Conservation (phyloP, 495 filamentous ascomycete genomes). For the Penicillium simplicissimum region DNA sequence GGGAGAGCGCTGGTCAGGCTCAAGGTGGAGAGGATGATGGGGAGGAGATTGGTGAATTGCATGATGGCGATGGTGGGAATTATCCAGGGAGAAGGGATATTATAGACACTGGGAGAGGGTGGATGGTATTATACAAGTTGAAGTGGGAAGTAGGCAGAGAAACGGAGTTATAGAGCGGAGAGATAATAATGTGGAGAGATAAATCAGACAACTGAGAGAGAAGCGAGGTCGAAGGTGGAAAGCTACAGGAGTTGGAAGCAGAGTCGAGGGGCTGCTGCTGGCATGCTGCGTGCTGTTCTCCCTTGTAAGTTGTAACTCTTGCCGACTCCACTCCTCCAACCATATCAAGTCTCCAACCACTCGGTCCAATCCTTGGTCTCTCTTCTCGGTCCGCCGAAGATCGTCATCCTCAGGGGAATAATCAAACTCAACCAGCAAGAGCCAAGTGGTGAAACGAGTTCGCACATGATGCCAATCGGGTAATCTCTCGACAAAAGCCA, state of each 20-base stretch:
- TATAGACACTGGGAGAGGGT: neutral
- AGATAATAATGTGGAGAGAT: neutral
- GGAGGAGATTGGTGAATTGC: constrained; percentile 36
- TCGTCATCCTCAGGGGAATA: constrained; percentile 3
- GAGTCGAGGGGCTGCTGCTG: neutral
- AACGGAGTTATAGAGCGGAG: constrained; percentile 2
- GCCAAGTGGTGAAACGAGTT: neutral
- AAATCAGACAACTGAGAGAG: neutral
- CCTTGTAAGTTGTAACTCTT: neutral
- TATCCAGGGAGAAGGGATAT: neutral
- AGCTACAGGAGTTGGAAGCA: neutral
- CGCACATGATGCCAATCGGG: neutral
- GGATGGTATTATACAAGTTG: neutral
- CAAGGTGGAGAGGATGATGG: constrained; percentile 34
- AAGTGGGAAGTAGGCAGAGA: too few relatives aligned
- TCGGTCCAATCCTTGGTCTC: neutral
- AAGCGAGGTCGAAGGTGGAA: neutral
- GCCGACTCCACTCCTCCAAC: neutral
- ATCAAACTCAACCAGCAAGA: neutral
- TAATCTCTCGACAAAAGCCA: neutral
- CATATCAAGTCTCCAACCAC: neutral
- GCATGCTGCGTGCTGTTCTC: neutral
- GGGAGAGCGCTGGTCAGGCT: constrained; percentile 27
- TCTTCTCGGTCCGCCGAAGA: neutral
- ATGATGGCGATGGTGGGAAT: constrained; percentile 24